These are phyloP conservation scores for Petasospora rhodanensis DNA, from an alignment of 1,139 yeast species.

Conservation along the genomic window DNA sequence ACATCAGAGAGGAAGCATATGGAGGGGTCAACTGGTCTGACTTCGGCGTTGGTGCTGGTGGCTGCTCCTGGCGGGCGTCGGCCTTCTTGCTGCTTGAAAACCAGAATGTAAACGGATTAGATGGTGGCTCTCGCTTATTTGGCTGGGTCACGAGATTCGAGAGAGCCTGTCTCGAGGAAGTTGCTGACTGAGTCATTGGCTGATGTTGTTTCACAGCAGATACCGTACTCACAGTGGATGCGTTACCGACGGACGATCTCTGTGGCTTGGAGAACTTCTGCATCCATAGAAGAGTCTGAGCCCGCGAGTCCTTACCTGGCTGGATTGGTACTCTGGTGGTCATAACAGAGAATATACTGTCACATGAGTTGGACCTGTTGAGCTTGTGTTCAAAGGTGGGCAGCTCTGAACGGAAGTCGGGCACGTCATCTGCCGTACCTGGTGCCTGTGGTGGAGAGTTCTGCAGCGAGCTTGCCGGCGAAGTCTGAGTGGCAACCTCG, in stretches of 20 bases:
- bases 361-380: conserved; percentile 27
- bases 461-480: too few species aligned
- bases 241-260: conserved; percentile 4
- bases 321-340: conserved; percentile 18
- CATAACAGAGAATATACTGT: conserved; percentile 23
- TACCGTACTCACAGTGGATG: conserved; percentile 10
- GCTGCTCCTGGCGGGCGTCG: too few species aligned
- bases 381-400: conserved; percentile 23
- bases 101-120: conserved; percentile 9
- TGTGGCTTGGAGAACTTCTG: conserved; percentile 16
- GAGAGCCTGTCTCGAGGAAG: conserved; percentile 9
- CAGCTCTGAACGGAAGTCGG: too few species aligned
- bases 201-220: conserved; percentile 9
- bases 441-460: too few species aligned
- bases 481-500: too few species aligned
- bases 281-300: conserved; percentile 26
- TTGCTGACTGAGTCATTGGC: neutral
- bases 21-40: too few species aligned
- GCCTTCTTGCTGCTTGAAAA: conserved; percentile 4
- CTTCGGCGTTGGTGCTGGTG: neutral
- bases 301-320: conserved; percentile 18
- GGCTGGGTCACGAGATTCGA: conserved; percentile 14
- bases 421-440: too few species aligned
- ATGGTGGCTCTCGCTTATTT: conserved; percentile 2
- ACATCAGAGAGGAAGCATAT: neutral